Evolutionary conservation across 208 protist species (phyloP).

Genomic region (Wallacemonas rigidus): DNA sequence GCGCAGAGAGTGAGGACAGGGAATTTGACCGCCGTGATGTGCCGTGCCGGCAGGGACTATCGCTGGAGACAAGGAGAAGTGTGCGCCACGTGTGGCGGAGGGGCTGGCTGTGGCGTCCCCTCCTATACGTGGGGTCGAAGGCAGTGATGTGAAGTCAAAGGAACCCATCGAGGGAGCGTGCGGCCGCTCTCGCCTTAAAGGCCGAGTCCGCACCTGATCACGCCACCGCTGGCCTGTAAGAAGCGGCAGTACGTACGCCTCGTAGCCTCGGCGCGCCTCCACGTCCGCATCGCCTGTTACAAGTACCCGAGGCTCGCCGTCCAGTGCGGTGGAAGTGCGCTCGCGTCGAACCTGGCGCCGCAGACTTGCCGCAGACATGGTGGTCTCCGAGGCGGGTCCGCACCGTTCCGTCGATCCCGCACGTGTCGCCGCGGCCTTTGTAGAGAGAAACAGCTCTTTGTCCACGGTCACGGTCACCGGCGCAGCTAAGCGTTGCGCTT

Average conservation of each 20-base stretch:
- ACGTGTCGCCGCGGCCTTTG: no score
- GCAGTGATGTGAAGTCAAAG: neutral
- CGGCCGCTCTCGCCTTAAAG: neutral
- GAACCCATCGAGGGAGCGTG: neutral
- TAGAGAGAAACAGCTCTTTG: neutral
- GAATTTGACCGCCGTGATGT: no score
- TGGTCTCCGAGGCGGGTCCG: no score
- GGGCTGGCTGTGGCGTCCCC: neutral
- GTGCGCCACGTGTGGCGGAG: neutral
- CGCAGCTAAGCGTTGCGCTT: conserved; percentile 5
- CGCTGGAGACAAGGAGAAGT: neutral
- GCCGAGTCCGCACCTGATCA: neutral
- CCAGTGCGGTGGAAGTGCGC: no score
- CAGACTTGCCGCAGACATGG: no score
- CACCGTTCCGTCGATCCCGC: no score
- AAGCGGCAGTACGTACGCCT: neutral
- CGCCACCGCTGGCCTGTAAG: neutral
- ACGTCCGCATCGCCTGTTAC: no score
- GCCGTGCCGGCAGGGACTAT: no score
- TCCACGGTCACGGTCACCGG: neutral
- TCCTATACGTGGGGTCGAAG: neutral
- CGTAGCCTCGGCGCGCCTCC: neutral
- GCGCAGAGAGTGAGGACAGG: neutral
- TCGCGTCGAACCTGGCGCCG: no score
- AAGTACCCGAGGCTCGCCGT: no score